A percentile compares a stretch with the other conserved stretches of the same genome.
Conservation (phyloP, 768 basidiomycete species). For the Rickenella mellea region DNA sequence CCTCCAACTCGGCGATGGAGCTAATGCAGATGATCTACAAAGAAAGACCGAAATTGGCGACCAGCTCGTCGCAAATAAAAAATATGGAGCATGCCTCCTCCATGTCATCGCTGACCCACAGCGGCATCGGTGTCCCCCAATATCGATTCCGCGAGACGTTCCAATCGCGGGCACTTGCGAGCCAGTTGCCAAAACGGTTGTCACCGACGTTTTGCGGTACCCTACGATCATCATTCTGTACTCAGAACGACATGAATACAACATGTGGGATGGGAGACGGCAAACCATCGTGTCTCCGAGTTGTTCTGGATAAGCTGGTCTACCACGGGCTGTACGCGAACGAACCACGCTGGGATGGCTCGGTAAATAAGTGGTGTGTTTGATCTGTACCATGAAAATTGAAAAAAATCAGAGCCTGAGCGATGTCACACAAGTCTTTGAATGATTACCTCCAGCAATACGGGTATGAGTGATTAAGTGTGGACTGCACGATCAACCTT, state of each 20-base stretch:
- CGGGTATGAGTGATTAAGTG: conserved; percentile 85
- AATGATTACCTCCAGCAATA: conserved; percentile 84
- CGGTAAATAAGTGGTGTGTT: conserved; percentile 93
- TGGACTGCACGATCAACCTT: conserved; percentile 79
- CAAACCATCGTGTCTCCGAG: conserved; percentile 78
- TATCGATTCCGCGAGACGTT: conserved; percentile 98
- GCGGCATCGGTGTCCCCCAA: conserved; percentile 96
- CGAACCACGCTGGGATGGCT: conserved; percentile 94
- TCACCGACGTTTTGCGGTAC: conserved; percentile 90
- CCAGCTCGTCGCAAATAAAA: not conserved
- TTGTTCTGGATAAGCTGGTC: conserved; percentile 89
- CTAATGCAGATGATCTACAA: conserved; percentile 71
- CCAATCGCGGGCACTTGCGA: conserved; percentile 98
- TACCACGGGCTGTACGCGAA: conserved; percentile 75
- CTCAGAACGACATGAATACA: conserved; percentile 1
- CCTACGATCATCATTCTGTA: conserved; percentile 33
- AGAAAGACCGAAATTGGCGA: conserved; percentile 3
- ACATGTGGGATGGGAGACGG: not conserved
- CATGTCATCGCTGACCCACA: conserved; percentile 91
- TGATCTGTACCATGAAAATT: conserved; percentile 42
- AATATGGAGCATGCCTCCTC: conserved; percentile 53
- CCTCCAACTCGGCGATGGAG: conserved; percentile 83
- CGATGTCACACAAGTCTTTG: not conserved
- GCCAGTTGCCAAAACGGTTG: conserved; percentile 92
- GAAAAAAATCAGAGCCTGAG: not conserved